These are phyloP conservation scores for Phaffomyces antillensis DNA, from an alignment of 805 yeast species.

Conservation along the genomic window DNA sequence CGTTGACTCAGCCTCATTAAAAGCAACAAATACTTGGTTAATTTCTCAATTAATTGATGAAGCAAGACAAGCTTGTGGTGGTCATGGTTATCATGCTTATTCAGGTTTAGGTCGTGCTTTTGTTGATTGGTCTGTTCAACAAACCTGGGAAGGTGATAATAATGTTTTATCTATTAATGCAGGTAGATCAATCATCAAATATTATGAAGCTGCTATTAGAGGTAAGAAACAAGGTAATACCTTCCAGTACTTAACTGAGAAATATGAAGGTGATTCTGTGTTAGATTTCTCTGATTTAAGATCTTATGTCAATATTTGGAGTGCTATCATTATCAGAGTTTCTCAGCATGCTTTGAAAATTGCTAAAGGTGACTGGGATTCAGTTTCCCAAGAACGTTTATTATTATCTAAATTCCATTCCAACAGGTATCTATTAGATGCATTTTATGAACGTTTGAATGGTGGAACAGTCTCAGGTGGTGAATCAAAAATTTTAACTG, in stretches of 20 bases:
- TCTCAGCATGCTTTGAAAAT: slow-evolving; percentile 25
- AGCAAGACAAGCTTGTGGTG: slow-evolving; percentile 92
- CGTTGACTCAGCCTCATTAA: slow-evolving; percentile 78
- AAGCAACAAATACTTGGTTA: slow-evolving; percentile 86
- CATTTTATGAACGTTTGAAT: slow-evolving; percentile 24
- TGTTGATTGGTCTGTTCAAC: slow-evolving; percentile 94
- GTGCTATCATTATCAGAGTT: slow-evolving; percentile 29
- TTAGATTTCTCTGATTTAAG: slow-evolving; percentile 17
- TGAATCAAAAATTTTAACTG: slow-evolving; percentile 42
- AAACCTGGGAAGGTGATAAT: slow-evolving; percentile 98
- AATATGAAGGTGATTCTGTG: slow-evolving; percentile 18
- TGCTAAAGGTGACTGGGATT: slow-evolving; percentile 27
- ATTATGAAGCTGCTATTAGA: slow-evolving; percentile 30
- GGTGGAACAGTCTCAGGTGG: slow-evolving; percentile 16
- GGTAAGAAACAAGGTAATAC: slow-evolving; percentile 27
- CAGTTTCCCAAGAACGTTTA: slow-evolving; percentile 32
- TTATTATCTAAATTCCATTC: slow-evolving; percentile 35
- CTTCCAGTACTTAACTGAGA: slow-evolving; percentile 25
- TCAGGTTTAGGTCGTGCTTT: slow-evolving; percentile 85
- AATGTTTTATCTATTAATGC: slow-evolving; percentile 76
- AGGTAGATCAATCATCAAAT: slow-evolving; percentile 60
- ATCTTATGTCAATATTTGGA: slow-evolving; percentile 24
- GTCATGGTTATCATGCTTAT: slow-evolving; percentile 93
- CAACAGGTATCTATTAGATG: slow-evolving; percentile 28
- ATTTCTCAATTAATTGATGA: slow-evolving; percentile 77